These are phyloP conservation scores for Dichotomocladium elegans DNA, from an alignment of 371 early-diverging fungal species.

Conservation along the genomic window DNA sequence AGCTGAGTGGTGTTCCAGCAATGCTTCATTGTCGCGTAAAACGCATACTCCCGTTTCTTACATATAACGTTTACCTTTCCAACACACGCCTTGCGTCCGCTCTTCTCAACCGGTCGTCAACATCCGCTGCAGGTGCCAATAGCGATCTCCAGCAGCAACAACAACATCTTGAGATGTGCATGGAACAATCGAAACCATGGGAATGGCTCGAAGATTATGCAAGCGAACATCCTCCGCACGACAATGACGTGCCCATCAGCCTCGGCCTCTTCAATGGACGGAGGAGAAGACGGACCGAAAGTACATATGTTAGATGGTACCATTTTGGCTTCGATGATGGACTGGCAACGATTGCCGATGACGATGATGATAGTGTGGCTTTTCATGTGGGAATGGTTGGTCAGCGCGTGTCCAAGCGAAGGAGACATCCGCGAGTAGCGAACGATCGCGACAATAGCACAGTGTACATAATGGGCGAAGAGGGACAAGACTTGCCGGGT, in stretches of 20 bases:
- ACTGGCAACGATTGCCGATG: slow-evolving; percentile 1
- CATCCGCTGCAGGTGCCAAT: slow-evolving; percentile 17
- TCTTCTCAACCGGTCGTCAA: slow-evolving; percentile 14
- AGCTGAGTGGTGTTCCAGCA: slow-evolving; percentile 43
- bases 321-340: slow-evolving; percentile 34
- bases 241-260: slow-evolving; percentile 46
- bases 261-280: slow-evolving; percentile 33
- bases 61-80: slow-evolving; percentile 56
- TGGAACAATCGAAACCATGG: slow-evolving; percentile 58
- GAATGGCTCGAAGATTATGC: slow-evolving; percentile 64
- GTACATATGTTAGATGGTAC: slow-evolving; percentile 41
- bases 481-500: neutral
- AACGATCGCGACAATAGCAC: neutral
- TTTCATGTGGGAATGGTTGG: slow-evolving; percentile 5
- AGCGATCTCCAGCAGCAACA: slow-evolving; percentile 37
- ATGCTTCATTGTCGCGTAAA: slow-evolving; percentile 56
- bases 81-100: slow-evolving; percentile 23
- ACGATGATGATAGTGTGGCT: neutral
- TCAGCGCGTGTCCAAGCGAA: neutral
- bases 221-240: slow-evolving; percentile 34
- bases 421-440: neutral
- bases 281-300: slow-evolving; percentile 29
- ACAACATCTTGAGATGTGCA: slow-evolving; percentile 29
- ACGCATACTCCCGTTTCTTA: slow-evolving; percentile 55
- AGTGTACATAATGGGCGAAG: neutral